Conservation (phyloP, 1,284 basidiomycete genomes). For the Polyporus tsugae region DNA sequence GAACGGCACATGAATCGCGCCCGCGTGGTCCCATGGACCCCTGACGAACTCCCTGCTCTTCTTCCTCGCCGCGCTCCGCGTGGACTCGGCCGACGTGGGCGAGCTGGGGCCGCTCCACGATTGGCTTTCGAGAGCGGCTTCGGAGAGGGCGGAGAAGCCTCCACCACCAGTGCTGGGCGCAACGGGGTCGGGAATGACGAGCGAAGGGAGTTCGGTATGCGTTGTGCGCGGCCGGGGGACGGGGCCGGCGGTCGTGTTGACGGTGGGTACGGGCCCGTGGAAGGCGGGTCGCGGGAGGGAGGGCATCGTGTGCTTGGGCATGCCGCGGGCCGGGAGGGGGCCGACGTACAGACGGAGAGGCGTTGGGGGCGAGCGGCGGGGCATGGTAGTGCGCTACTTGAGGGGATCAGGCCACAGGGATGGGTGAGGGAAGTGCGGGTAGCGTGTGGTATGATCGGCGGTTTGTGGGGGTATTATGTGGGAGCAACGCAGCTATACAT, state of each 20-base stretch:
- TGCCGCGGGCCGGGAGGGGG: constrained; percentile 40
- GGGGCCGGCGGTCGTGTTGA: constrained; percentile 24
- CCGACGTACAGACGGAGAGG: constrained; percentile 42
- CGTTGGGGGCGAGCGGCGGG: constrained; percentile 40
- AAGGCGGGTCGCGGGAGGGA: constrained; percentile 44
- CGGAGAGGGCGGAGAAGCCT: neutral
- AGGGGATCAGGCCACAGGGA: neutral
- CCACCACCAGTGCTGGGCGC: constrained; percentile 5
- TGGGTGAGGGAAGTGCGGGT: constrained; percentile 5
- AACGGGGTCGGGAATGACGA: constrained; percentile 26
- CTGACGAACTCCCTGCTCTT: constrained; percentile 32
- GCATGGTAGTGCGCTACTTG: constrained; percentile 26
- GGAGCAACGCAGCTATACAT: constrained; percentile 25
- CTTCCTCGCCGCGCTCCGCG: constrained; percentile 24
- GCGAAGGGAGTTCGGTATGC: constrained; percentile 31
- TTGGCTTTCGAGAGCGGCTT: constrained; percentile 10
- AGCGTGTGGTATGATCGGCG: constrained; percentile 11
- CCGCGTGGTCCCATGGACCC: constrained; percentile 44
- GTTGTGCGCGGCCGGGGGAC: constrained; percentile 36
- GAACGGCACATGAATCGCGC: constrained; percentile 38
- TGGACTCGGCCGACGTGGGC: constrained; percentile 35
- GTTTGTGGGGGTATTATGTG: constrained; percentile 5
- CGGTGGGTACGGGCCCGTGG: constrained; percentile 30
- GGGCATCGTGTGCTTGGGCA: constrained; percentile 43
- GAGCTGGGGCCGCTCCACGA: constrained; percentile 35